Base-by-base conservation (phyloP, 225 moss, liverwort and hornwort genomes). In the Thuidium tamariscinum region DNA sequence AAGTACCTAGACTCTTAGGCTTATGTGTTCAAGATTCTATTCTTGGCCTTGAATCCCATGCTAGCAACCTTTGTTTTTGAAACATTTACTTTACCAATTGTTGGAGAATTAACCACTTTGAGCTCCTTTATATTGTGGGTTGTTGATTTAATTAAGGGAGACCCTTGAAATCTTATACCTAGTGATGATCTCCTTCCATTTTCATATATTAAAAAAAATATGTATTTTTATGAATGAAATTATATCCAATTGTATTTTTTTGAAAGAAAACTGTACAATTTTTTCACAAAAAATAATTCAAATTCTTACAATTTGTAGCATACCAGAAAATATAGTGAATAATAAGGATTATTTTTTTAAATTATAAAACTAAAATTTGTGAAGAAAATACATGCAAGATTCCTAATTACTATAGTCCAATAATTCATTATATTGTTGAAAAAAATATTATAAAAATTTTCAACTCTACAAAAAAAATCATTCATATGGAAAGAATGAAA, bases 61-160 rank as follows among this genome's bases (percentile, higher is more conserved):
- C 3, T 17, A 46, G 4, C 5, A 46, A 29, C 2, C 6, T 2
- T 29, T 1, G 1, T 46, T 81, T 51, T 0, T 7, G 0, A 1
- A 81, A 23, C 16, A 12, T 51, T 66, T 4, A 27, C 19, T 1
- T 6, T 44, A 23, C 0, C 0, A 8, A 18, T 19, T 36, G 27
- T 81, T 26, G 4, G 13, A 65, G 22, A n/a, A n/a, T 26, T 48
- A 17, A 36, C 44, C 5, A 66, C 5, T 81, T 81, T 51, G 5
- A 51, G 3, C 1, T 36, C 34, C 0, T 52, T 65, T 51, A 14
- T 11, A 16, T 17, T 64, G 4, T 61, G 0, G 20, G 5, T 3
- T 41, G 12, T 41, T 79, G 14, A 6, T 2, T 11, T 46, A 16
- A 15, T 64, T 0, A 1, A 23, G 0, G 3, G 48, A 14, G 3